A percentile compares a stretch with the other conserved stretches of the same genome.
phyloP scores from a whole-genome alignment of 2,329 filamentous ascomycete genomes.

The Cladosporium sp. region DNA sequence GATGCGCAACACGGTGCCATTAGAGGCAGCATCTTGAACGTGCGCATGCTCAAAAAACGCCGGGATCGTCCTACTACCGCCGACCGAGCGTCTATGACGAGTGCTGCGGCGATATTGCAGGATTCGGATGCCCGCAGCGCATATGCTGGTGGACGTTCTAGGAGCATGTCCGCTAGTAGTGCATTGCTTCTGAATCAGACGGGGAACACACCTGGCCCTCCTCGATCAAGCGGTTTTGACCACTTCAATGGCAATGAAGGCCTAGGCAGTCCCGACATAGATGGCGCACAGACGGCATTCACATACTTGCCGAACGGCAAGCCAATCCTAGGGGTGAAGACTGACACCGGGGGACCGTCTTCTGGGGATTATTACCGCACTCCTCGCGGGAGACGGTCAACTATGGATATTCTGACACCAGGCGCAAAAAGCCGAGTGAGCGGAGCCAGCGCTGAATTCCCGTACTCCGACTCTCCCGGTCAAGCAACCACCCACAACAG shows the following conservation, averaged over 20 bases:
- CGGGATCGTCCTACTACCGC: conserved; percentile 27
- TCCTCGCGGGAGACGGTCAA: conserved; percentile 66
- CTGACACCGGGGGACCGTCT: conserved; percentile 15
- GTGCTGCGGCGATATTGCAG: conserved; percentile 72
- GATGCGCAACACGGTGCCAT: conserved; percentile 48
- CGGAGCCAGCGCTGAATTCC: conserved; percentile 36
- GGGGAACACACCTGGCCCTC: conserved; percentile 19
- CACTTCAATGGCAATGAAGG: conserved; percentile 56
- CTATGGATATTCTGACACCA: conserved; percentile 47
- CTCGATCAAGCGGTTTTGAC: conserved; percentile 49
- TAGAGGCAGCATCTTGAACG: conserved; percentile 78
- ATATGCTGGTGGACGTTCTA: conserved; percentile 40
- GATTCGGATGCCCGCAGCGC: conserved; percentile 17
- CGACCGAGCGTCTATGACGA: conserved; percentile 72
- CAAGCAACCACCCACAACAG: conserved; percentile 26
- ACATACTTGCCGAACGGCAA: conserved; percentile 23
- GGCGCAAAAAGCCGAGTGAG: conserved; percentile 43
- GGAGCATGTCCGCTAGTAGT: conserved; percentile 60
- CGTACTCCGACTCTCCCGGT: conserved; percentile 41
- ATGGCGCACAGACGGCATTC: conserved; percentile 3
- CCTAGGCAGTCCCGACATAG: conserved; percentile 36
- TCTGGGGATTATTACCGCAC: conserved; percentile 85
- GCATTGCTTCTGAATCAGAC: conserved; percentile 55
- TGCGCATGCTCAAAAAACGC: conserved; percentile 36
- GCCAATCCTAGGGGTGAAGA: conserved; percentile 41